Evolutionary conservation across 345 rosid genomes (phyloP).

Genomic region (Balakata baccata): DNA sequence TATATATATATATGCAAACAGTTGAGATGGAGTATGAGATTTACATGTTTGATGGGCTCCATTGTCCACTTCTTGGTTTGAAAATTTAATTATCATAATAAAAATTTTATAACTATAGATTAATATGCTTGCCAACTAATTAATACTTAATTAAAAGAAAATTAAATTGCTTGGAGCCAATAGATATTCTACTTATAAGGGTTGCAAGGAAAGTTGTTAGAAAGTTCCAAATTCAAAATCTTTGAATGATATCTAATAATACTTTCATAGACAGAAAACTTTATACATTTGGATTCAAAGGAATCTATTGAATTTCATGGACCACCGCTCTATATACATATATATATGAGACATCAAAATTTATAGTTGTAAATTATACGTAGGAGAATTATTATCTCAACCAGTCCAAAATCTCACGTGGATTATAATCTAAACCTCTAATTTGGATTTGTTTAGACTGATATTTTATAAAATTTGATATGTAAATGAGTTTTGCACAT

Average conservation of each 20-base stretch:
- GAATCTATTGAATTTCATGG: constrained; percentile 8
- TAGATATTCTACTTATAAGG: not conserved
- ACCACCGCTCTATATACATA: no score
- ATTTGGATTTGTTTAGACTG: no score
- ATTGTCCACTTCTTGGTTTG: not conserved
- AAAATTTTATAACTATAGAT: not conserved
- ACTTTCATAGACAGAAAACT: not conserved
- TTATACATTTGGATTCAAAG: not conserved
- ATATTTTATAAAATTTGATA: no score
- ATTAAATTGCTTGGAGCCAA: not conserved
- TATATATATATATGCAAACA: no score
- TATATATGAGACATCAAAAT: not conserved
- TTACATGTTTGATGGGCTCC: not conserved
- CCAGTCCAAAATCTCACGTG: no score
- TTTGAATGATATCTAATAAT: constrained; percentile 17
- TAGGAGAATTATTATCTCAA: no score
- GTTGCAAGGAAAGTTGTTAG: constrained; percentile 17
- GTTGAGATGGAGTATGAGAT: no score
- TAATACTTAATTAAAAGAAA: not conserved
- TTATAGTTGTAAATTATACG: not conserved
- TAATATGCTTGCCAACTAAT: not conserved
- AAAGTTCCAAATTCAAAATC: constrained; percentile 24
- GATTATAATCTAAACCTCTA: not conserved
- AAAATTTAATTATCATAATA: not conserved
- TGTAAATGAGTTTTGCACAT: no score